These are phyloP conservation scores for Neurospora sp. DNA, from an alignment of 495 filamentous ascomycete genomes.

Conservation along the genomic window DNA sequence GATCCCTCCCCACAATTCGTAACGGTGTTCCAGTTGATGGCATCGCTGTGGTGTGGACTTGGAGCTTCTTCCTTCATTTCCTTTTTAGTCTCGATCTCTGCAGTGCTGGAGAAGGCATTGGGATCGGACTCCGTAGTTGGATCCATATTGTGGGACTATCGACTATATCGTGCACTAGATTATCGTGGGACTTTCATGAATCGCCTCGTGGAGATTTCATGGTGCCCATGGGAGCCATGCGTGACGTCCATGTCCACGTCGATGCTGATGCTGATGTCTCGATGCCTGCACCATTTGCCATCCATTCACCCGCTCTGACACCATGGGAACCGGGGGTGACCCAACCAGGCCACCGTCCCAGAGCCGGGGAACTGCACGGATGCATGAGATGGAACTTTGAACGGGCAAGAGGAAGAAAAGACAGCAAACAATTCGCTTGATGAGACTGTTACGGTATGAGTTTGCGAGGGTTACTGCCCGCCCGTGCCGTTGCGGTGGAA, in stretches of 20 bases:
- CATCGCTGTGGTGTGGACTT: not conserved
- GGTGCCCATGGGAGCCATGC: not conserved
- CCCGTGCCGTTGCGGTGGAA: not conserved
- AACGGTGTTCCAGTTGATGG: not conserved
- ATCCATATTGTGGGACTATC: not conserved
- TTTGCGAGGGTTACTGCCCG: not conserved
- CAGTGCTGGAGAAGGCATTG: not conserved
- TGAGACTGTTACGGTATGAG: not conserved
- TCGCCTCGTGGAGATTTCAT: not conserved
- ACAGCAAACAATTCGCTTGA: not conserved
- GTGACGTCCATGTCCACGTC: not conserved
- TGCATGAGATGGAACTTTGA: not conserved
- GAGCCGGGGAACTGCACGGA: not conserved
- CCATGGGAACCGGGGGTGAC: not conserved
- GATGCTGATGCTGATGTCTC: not conserved
- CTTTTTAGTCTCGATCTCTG: not conserved
- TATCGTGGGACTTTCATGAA: not conserved
- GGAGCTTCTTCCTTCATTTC: not conserved
- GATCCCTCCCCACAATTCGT: not conserved
- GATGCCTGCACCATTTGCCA: not conserved
- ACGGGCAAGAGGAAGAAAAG: not conserved
- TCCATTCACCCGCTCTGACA: not conserved
- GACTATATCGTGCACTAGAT: not conserved
- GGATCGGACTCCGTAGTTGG: not conserved
- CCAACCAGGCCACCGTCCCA: not conserved